Evolutionary conservation across 108 stramenopile genomes (phyloP).

Genomic region (Discostella stelligeroides): DNA sequence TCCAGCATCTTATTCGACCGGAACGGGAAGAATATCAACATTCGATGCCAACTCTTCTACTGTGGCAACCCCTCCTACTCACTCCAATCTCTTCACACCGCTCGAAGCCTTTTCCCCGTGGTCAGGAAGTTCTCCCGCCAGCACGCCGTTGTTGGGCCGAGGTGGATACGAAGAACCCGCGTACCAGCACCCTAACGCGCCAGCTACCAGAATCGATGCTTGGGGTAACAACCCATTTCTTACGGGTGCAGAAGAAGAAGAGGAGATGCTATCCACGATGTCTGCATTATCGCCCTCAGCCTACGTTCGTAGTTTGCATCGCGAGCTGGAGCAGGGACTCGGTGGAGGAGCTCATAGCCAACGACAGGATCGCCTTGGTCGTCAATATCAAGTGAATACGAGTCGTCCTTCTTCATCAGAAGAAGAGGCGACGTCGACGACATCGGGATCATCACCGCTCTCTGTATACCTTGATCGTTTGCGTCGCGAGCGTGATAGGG

Average conservation of each 20-base stretch:
- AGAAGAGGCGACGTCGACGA: too few relatives aligned
- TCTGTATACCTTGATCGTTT: too few relatives aligned
- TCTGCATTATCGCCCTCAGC: constrained; percentile 21
- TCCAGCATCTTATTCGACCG: not conserved
- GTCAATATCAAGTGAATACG: not conserved
- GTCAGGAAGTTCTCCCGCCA: constrained; percentile 11
- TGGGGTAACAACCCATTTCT: not conserved
- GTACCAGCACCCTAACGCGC: not conserved
- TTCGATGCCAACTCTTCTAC: not conserved
- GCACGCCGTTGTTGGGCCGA: constrained; percentile 7
- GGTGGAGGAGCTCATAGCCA: too few relatives aligned
- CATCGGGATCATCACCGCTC: too few relatives aligned
- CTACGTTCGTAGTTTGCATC: constrained; percentile 23
- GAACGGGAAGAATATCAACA: not conserved
- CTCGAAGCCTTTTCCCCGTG: constrained; percentile 6
- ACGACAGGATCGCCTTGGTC: too few relatives aligned
- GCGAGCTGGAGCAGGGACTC: constrained; percentile 15
- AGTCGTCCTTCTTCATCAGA: not conserved
- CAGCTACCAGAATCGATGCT: not conserved
- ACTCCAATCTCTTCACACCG: not conserved
- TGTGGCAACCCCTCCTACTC: not conserved
- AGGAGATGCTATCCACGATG: constrained; percentile 9
- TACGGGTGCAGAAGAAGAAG: constrained; percentile 4
- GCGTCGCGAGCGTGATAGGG: too few relatives aligned
- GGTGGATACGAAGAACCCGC: constrained; percentile 6